Evolutionary conservation across 164 flowering plant genomes (phyloP).

Genomic region (Nymphaea colorata): DNA sequence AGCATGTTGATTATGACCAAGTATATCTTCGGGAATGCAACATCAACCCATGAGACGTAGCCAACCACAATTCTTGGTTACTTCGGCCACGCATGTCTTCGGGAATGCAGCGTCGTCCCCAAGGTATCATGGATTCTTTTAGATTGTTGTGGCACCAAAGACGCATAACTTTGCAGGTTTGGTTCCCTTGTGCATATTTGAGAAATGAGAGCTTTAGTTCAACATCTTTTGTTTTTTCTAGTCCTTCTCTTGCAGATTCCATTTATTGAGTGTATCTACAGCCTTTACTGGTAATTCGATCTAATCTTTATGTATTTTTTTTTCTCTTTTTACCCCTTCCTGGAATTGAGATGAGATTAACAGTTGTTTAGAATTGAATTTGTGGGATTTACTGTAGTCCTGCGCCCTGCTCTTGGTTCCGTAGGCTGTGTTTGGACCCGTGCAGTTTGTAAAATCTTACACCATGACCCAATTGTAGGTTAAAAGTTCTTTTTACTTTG

Average conservation of each 20-base stretch:
- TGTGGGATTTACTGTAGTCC: too few species aligned
- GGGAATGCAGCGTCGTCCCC: neutral
- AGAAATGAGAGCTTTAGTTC: neutral
- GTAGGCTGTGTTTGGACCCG: too few species aligned
- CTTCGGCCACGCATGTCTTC: neutral
- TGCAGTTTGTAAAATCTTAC: too few species aligned
- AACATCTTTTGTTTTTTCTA: neutral
- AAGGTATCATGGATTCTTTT: too few species aligned
- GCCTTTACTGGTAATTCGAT: neutral
- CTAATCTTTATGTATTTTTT: too few species aligned
- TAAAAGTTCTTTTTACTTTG: too few species aligned
- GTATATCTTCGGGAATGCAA: constrained; percentile 24
- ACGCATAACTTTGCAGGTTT: neutral
- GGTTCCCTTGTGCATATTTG: neutral
- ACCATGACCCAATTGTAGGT: too few species aligned
- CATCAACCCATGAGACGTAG: constrained; percentile 15
- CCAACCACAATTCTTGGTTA: neutral
- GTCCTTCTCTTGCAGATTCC: neutral
- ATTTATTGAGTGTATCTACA: neutral
- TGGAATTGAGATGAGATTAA: too few species aligned
- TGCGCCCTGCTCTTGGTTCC: too few species aligned
- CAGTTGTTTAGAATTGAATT: too few species aligned
- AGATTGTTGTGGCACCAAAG: neutral
- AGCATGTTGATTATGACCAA: constrained; percentile 19
- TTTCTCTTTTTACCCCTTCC: too few species aligned